A percentile compares a stretch with the other conserved stretches of the same genome.
Conservation (phyloP, 73 alveolate genomes). For the Effrenium voratum region DNA sequence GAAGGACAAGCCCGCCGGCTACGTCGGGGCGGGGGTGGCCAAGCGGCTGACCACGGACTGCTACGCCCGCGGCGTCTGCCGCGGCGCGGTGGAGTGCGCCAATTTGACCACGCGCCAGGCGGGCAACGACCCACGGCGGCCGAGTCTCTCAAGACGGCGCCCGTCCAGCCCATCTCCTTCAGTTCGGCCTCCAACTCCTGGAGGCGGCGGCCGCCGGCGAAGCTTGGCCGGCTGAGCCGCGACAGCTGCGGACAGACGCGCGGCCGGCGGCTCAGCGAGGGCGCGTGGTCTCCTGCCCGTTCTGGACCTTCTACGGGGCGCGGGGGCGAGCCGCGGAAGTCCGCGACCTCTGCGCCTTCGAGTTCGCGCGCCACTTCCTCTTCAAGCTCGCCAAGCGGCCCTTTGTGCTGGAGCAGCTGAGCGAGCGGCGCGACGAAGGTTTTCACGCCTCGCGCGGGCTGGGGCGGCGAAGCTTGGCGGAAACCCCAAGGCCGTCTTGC, state of each 20-base stretch:
- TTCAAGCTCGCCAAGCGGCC: background rate
- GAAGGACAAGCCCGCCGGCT: slow-evolving; percentile 25
- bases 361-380: slow-evolving; percentile 23
- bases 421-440: background rate
- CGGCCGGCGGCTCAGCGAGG: background rate
- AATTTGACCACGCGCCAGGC: background rate
- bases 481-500: no score
- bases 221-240: background rate
- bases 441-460: background rate
- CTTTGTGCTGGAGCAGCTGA: background rate
- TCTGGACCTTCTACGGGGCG: background rate
- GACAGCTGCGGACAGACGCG: background rate
- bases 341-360: background rate
- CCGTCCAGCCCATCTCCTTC: background rate
- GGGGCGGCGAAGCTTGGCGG: background rate
- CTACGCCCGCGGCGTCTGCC: slow-evolving; percentile 21
- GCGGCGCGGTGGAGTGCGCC: slow-evolving; percentile 11
- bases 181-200: background rate
- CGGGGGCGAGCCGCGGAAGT: background rate
- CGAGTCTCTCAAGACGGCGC: slow-evolving; percentile 9
- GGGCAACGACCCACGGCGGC: background rate
- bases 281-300: background rate
- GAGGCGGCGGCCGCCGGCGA: background rate
- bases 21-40: background rate
- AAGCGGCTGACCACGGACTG: slow-evolving; percentile 29